A percentile compares a stretch with the other conserved stretches of the same genome.
phyloP scores from a whole-genome alignment of 257 asterid genomes.

The Sherardia arvensis region DNA sequence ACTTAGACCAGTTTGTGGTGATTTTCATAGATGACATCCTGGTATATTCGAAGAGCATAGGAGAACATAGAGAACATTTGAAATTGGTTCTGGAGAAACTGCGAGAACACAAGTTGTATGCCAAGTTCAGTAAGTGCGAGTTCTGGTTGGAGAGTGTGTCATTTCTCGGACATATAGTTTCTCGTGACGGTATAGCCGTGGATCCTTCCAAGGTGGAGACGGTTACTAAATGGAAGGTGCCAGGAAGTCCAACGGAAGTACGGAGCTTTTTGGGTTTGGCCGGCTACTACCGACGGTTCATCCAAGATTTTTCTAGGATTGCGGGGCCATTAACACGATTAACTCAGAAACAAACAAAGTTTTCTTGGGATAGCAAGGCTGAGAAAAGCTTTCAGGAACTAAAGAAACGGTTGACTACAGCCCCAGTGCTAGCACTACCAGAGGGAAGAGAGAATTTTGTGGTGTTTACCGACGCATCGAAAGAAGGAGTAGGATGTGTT shows the following conservation, averaged over 20 bases:
- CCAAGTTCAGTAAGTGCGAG: no score
- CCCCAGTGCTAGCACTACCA: not conserved
- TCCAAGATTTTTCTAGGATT: not conserved
- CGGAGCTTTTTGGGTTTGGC: not conserved
- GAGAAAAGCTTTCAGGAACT: no score
- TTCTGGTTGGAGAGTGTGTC: no score
- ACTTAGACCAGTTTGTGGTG: no score
- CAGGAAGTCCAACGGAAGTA: not conserved
- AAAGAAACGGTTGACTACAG: no score
- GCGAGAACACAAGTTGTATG: no score
- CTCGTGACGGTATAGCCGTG: not conserved
- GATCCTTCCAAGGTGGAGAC: not conserved
- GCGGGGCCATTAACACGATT: not conserved
- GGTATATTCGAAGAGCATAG: not conserved
- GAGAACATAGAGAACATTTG: not conserved
- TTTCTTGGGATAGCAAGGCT: no score
- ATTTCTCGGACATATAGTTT: not conserved
- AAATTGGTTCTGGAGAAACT: not conserved
- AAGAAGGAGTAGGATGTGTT: not conserved
- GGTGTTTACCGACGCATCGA: not conserved
- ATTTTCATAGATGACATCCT: not conserved
- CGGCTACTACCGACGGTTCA: not conserved
- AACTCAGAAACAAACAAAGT: not conserved
- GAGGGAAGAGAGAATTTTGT: not conserved
- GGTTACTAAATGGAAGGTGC: not conserved